Evolutionary conservation across 495 filamentous ascomycete species (phyloP).

Genomic region (Sordaria brevicollis): DNA sequence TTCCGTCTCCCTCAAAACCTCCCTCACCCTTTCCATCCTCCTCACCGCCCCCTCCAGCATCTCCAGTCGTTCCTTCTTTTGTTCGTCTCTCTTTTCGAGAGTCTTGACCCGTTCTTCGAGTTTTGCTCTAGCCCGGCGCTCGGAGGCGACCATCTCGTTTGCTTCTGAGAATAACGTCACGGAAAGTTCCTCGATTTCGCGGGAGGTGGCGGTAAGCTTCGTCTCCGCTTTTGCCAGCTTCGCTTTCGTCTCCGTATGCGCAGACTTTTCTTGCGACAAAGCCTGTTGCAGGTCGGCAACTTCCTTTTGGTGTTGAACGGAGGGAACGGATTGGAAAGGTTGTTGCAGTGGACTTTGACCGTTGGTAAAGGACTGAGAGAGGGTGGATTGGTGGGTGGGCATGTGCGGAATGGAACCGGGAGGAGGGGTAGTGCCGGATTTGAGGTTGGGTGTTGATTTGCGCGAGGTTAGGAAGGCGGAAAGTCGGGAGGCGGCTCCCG

Average conservation of each 20-base stretch:
- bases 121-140: conserved; percentile 67
- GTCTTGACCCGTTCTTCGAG: conserved; percentile 66
- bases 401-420: not conserved
- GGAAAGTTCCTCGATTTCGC: conserved; percentile 83
- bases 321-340: conserved; percentile 15
- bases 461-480: conserved; percentile 56
- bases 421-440: conserved; percentile 5
- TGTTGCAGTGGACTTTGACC: not conserved
- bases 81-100: conserved; percentile 58
- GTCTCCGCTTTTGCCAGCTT: conserved; percentile 51
- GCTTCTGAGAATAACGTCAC: conserved; percentile 83
- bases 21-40: conserved; percentile 62
- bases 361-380: not conserved
- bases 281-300: not conserved
- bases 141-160: conserved; percentile 93
- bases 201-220: conserved; percentile 56
- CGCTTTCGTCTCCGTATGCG: not conserved
- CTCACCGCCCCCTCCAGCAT: conserved; percentile 68
- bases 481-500: conserved; percentile 41
- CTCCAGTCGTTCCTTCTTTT: conserved; percentile 63
- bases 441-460: conserved; percentile 33
- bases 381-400: not conserved
- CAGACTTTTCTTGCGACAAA: not conserved
- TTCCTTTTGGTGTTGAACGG: not conserved
- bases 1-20: conserved; percentile 35